phyloP scores from a whole-genome alignment of 352 stramenopile genomes.

The Phytopythium sindhum region DNA sequence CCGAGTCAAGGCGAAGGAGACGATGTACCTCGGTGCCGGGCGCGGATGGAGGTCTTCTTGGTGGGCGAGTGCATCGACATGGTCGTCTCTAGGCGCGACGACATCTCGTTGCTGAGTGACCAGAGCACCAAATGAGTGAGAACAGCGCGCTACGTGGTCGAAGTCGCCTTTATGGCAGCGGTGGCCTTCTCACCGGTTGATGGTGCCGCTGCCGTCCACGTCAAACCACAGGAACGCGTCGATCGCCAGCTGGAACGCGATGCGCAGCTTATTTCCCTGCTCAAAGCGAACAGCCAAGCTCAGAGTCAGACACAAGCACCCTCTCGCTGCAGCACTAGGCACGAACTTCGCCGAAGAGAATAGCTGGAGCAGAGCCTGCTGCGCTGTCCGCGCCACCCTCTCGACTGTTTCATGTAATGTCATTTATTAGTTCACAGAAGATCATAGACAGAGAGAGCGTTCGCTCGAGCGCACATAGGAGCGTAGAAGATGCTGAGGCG shows the following conservation, averaged over 20 bases:
- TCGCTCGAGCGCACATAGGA: constrained; percentile 37
- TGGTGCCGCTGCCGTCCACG: constrained; percentile 64
- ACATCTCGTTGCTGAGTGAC: constrained; percentile 49
- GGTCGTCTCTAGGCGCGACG: constrained; percentile 50
- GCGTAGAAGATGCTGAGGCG: constrained; percentile 81
- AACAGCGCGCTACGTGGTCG: neutral
- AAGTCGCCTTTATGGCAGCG: neutral
- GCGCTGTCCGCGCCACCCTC: constrained; percentile 4
- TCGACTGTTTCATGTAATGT: neutral
- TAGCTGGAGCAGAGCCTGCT: constrained; percentile 20
- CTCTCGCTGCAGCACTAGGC: neutral
- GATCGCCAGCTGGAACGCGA: constrained; percentile 77
- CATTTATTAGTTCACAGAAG: neutral
- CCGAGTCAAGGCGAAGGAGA: neutral
- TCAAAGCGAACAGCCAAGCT: neutral
- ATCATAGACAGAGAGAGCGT: neutral
- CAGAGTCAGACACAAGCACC: neutral
- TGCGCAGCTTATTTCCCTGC: constrained; percentile 75
- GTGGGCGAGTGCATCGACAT: constrained; percentile 74
- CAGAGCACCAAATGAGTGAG: neutral
- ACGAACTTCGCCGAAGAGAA: constrained; percentile 68
- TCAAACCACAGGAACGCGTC: constrained; percentile 88
- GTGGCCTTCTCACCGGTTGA: constrained; percentile 47
- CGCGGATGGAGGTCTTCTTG: constrained; percentile 59
- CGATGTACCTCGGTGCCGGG: constrained; percentile 10